Evolutionary conservation across 1,139 yeast species (phyloP).

Genomic region (Pichia kudriavzevii): DNA sequence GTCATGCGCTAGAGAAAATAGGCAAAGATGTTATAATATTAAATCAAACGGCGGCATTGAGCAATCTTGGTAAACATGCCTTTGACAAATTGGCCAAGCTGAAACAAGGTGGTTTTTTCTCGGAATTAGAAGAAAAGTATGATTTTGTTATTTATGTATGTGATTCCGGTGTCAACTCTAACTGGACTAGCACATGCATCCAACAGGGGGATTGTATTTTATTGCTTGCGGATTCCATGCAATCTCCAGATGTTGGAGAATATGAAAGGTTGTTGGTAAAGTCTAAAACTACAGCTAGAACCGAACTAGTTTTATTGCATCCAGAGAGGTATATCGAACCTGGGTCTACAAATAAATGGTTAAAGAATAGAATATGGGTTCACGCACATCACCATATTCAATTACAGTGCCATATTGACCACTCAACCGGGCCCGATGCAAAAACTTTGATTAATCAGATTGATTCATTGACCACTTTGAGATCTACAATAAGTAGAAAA

Average conservation of each 20-base stretch:
- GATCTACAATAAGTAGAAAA: no score
- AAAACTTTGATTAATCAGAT: conserved; percentile 7
- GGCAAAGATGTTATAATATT: conserved; percentile 70
- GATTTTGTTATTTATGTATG: conserved; percentile 84
- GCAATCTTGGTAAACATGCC: conserved; percentile 85
- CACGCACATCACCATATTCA: conserved; percentile 90
- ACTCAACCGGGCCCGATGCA: conserved; percentile 10
- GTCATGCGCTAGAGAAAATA: conserved; percentile 61
- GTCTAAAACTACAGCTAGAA: conserved; percentile 77
- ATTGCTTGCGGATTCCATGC: conserved; percentile 58
- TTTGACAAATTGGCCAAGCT: conserved; percentile 82
- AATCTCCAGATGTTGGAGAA: conserved; percentile 72
- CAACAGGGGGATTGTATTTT: conserved; percentile 90
- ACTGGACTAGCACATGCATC: conserved; percentile 90
- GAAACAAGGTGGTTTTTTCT: conserved; percentile 81
- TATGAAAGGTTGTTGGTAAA: conserved; percentile 72
- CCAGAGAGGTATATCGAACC: conserved; percentile 76
- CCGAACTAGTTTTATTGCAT: conserved; percentile 79
- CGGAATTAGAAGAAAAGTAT: conserved; percentile 83
- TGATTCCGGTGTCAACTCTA: conserved; percentile 73
- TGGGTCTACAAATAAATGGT: conserved; percentile 81
- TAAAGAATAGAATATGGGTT: conserved; percentile 81
- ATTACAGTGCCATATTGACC: conserved; percentile 30
- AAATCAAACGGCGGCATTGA: conserved; percentile 73
- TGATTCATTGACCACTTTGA: conserved; percentile 15